Base-by-base conservation (phyloP, 139 green algal genomes). In the Limnomonas spitsbergensis region DNA sequence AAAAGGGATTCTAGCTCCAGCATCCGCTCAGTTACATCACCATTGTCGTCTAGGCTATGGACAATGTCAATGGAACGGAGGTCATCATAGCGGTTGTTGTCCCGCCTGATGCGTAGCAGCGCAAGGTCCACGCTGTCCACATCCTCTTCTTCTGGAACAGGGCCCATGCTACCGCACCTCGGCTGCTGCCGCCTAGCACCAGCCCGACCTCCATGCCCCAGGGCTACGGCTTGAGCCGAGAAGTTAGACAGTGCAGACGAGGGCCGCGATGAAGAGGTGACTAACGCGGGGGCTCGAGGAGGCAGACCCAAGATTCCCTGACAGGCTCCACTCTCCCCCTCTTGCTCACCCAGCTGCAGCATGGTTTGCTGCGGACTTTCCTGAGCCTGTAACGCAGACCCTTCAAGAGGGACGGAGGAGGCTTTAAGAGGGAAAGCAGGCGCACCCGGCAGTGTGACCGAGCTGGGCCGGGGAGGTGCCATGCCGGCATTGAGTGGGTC, bases 41-140 rank as follows among this genome's bases (percentile, higher is more conserved):
- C 47, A 61, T 61, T 61, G n/a, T n/a, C n/a, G n/a, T n/a, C n/a
- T n/a, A n/a, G n/a, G n/a, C n/a, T n/a, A n/a, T n/a, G n/a, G 47
- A 61, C 47, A 20, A 61, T 61, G 20, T 61, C 47, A 29, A 61
- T 61, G 47, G 47, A 61, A 29, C 14, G 14, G 20, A 6, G 29
- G 35, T 40, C 68, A 47, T 74, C 20, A 7, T 47, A 9, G 29
- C 14, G 4, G 6, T 34, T 77, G 70, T 66, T 61, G 31, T 66
- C 70, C 3, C 24, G 3, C 29, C 40, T 77, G 70, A 77, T 61
- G 39, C 70, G 70, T 26, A 34, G 39, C 3, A 77, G 39, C 7
- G 24, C 4, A 31, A 77, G 70, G 70, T 77, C 70, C 6, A 77
- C 38, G 29, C 70, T 77, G 40, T 77, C 70, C 4, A 66, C 70